Conservation (phyloP, 1,139 yeast species). For the Pichia sp. region DNA sequence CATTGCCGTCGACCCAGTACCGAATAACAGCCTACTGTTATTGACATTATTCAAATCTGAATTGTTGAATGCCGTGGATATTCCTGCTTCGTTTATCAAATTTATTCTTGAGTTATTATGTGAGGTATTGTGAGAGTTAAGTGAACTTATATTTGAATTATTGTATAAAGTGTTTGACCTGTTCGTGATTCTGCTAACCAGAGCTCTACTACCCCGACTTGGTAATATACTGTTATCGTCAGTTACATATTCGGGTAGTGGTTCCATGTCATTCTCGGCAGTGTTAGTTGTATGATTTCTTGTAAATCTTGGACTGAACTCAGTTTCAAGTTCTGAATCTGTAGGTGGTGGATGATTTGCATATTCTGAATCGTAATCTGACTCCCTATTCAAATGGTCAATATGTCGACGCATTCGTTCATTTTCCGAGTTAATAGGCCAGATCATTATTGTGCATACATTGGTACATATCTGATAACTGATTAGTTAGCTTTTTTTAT, state of each 20-base stretch:
- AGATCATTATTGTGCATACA: neutral
- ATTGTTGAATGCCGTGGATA: neutral
- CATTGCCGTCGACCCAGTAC: conserved; percentile 25
- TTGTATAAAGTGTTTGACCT: neutral
- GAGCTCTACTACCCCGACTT: neutral
- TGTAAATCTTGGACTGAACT: conserved; percentile 4
- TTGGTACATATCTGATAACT: too few relatives aligned
- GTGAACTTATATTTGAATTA: neutral
- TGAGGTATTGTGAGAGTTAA: neutral
- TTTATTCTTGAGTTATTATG: conserved; percentile 1
- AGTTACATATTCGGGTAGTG: neutral
- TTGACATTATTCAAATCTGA: neutral
- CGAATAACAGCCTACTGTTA: conserved; percentile 15
- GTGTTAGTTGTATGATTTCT: neutral
- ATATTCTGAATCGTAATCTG: conserved; percentile 25
- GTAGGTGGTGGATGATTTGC: conserved; percentile 31
- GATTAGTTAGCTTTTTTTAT: too few relatives aligned
- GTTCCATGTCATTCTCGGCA: neutral
- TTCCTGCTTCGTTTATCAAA: neutral
- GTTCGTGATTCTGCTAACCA: neutral
- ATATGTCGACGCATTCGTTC: conserved; percentile 9
- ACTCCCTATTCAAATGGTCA: conserved; percentile 8
- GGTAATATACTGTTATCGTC: neutral
- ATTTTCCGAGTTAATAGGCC: neutral
- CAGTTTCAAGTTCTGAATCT: conserved; percentile 24